These are phyloP conservation scores for Phalaenopsis hybrid DNA, from an alignment of 116 monocot genomes.

Conservation along the genomic window DNA sequence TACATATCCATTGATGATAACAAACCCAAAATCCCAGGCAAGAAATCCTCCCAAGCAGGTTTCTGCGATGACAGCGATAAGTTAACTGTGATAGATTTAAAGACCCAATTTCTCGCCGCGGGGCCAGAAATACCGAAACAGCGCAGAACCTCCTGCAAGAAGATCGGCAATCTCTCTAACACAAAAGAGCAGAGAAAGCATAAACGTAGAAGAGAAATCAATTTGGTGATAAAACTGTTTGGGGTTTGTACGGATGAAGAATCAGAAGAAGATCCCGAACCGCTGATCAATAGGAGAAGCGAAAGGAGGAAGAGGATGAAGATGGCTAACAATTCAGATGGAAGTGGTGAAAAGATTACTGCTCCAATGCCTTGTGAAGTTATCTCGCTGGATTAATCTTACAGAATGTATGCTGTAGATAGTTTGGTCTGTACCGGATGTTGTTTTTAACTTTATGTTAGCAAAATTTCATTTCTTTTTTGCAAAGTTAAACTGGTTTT, in stretches of 20 bases:
- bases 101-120: background rate
- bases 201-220: conserved; percentile 5
- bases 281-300: conserved; percentile 11
- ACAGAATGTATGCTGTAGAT: background rate
- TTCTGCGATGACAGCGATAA: background rate
- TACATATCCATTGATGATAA: background rate
- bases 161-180: background rate
- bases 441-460: background rate
- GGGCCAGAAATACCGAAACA: background rate
- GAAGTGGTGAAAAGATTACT: background rate
- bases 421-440: background rate
- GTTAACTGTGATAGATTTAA: background rate
- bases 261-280: conserved; percentile 9
- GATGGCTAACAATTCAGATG: background rate
- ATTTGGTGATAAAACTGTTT: background rate
- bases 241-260: conserved; percentile 10
- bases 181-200: background rate
- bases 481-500: background rate
- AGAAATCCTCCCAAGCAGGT: background rate
- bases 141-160: background rate
- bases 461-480: background rate
- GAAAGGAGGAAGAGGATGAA: conserved; percentile 14
- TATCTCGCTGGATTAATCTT: conserved; percentile 6
- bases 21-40: background rate
- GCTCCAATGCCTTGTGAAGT: background rate